Base-by-base conservation (phyloP, 2,329 filamentous ascomycete genomes). In the Akanthomyces uredinophilus region DNA sequence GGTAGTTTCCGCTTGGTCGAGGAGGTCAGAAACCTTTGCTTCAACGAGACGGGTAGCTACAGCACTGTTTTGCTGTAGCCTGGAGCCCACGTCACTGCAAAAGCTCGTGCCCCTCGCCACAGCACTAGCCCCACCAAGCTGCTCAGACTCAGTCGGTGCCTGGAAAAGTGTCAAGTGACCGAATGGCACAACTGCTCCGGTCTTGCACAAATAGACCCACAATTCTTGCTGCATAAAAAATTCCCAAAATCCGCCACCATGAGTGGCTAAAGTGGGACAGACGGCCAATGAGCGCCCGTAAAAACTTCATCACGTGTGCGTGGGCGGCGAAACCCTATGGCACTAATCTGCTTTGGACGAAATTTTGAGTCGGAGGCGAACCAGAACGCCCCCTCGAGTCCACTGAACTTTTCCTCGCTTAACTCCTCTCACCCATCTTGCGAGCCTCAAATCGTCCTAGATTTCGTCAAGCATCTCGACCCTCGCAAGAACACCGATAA, bases 381-480 rank as follows among this genome's bases (percentile, higher is more conserved):
- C 66, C 64, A 66, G 67, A 68, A 67, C 63, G 68, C 69, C 70
- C 72, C 72, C 72, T 69, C 69, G 69, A 69, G 68, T 71, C 71
- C 73, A 74, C 72, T 71, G 74, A 79, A 82, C 75, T 82, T 81
- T 80, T 80, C 76, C 75, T 76, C 74, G 75, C 72, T 74, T 74
- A 75, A 74, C 74, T 77, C 74, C 73, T 72, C 75, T 75, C 75
- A 76, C 74, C 73, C 74, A 76, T 74, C 77, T 75, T 77, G 74
- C 78, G 78, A 80, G 78, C 77, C 74, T 76, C 77, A 82, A 81
- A 83, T 81, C 81, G 80, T 76, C 76, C 74, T 79, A 81, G 80
- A 82, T 82, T 82, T 81, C 75, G 77, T 77, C 78, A 79, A 78
- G 71, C 74, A 77, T 75, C 72, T 71, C 73, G 68, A 73, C 70